Evolutionary conservation across 768 basidiomycete species (phyloP).

Genomic region (Naematelia encephala): DNA sequence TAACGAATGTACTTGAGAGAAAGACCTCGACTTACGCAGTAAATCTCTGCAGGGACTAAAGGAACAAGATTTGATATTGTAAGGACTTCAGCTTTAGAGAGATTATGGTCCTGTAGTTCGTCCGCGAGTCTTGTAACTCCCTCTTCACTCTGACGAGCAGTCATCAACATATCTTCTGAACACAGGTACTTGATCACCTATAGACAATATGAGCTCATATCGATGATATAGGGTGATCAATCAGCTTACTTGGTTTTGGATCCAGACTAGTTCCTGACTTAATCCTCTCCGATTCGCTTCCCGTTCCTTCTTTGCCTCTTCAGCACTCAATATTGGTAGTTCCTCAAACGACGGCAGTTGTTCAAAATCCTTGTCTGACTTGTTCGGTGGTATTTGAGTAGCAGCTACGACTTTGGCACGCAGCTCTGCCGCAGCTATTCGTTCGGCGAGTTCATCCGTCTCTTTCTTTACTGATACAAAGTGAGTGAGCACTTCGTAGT

Average conservation of each 20-base stretch:
- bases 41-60: slow-evolving; percentile 74
- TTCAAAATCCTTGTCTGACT: slow-evolving; percentile 17
- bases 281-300: slow-evolving; percentile 57
- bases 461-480: slow-evolving; percentile 73
- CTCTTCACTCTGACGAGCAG: slow-evolving; percentile 61
- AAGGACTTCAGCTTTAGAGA: slow-evolving; percentile 89
- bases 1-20: background rate
- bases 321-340: slow-evolving; percentile 19
- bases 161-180: slow-evolving; percentile 61
- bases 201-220: too few relatives aligned
- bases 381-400: background rate
- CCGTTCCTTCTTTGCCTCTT: slow-evolving; percentile 69
- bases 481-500: slow-evolving; percentile 76
- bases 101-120: slow-evolving; percentile 62
- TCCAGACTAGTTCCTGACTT: slow-evolving; percentile 75
- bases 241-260: slow-evolving; percentile 73
- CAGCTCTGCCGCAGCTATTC: slow-evolving; percentile 8
- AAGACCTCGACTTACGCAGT: slow-evolving; percentile 63
- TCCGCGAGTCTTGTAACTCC: slow-evolving; percentile 66
- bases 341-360: slow-evolving; percentile 13
- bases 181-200: slow-evolving; percentile 84
- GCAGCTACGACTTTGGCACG: background rate
- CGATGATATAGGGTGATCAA: too few relatives aligned
- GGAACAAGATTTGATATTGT: slow-evolving; percentile 90
- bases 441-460: slow-evolving; percentile 21